Evolutionary conservation across 768 basidiomycete genomes (phyloP).

Genomic region (Calocybe indica): DNA sequence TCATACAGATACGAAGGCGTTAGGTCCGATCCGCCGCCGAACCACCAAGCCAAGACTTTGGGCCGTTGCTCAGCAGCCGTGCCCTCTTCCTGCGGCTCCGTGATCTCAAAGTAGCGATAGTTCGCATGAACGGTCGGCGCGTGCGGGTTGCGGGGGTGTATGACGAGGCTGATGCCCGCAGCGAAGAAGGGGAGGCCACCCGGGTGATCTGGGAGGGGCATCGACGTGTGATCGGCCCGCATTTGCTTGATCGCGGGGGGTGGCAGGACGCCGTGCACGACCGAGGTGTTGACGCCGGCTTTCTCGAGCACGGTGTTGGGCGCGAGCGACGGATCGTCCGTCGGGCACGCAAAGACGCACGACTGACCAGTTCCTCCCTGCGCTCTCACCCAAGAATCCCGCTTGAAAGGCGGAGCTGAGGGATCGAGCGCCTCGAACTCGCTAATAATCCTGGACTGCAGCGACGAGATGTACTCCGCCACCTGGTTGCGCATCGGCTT

Average conservation of each 20-base stretch:
- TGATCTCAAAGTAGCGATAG: slow-evolving; percentile 96
- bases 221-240: slow-evolving; percentile 82
- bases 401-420: slow-evolving; percentile 62
- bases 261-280: slow-evolving; percentile 85
- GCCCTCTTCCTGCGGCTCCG: slow-evolving; percentile 33
- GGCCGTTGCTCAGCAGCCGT: slow-evolving; percentile 29
- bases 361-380: slow-evolving; percentile 76
- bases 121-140: slow-evolving; percentile 94
- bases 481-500: slow-evolving; percentile 71
- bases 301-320: slow-evolving; percentile 74
- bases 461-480: slow-evolving; percentile 64
- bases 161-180: slow-evolving; percentile 85
- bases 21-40: slow-evolving; percentile 92
- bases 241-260: slow-evolving; percentile 91
- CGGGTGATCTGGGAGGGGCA: slow-evolving; percentile 58
- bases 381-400: slow-evolving; percentile 72
- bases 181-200: slow-evolving; percentile 87
- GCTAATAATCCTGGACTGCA: slow-evolving; percentile 77
- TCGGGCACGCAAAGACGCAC: slow-evolving; percentile 66
- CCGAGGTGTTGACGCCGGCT: slow-evolving; percentile 91
- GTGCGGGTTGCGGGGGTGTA: slow-evolving; percentile 92
- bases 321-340: slow-evolving; percentile 22
- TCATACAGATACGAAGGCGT: slow-evolving; percentile 91
- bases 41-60: slow-evolving; percentile 90
- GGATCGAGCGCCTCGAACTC: slow-evolving; percentile 79